These are phyloP conservation scores for Crataegus laevigata DNA, from an alignment of 306 rosid species.

Conservation along the genomic window DNA sequence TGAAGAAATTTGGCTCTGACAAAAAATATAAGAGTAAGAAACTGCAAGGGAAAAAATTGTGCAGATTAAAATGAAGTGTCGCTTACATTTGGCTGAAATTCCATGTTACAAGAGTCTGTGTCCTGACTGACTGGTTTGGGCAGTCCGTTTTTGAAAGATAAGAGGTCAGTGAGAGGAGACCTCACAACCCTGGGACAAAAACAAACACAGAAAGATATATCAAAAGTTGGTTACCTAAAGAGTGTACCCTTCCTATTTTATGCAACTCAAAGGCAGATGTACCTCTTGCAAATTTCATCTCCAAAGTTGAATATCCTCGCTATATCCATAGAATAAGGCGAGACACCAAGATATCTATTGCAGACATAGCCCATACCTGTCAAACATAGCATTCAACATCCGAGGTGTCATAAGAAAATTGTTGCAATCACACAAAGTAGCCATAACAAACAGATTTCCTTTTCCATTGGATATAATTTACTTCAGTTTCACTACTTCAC, in stretches of 20 bases:
- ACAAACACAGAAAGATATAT: not conserved
- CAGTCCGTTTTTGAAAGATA: slow-evolving; percentile 31
- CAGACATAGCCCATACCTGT: slow-evolving; percentile 80
- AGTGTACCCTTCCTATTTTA: not conserved
- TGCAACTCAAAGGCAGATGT: not conserved
- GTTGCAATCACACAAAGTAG: not conserved
- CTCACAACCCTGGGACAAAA: slow-evolving; percentile 54
- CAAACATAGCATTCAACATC: slow-evolving; percentile 6
- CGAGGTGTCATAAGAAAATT: not conserved
- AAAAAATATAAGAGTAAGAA: slow-evolving; percentile 1
- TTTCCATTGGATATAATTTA: not conserved
- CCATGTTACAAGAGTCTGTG: slow-evolving; percentile 31
- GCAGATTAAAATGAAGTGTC: not conserved
- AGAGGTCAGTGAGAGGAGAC: slow-evolving; percentile 48
- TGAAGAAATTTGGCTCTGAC: slow-evolving; percentile 42
- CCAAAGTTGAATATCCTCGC: slow-evolving; percentile 79
- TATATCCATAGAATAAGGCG: slow-evolving; percentile 72
- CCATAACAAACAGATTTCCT: not conserved
- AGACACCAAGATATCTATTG: slow-evolving; percentile 52
- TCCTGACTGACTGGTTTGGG: slow-evolving; percentile 25
- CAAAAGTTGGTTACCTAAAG: not conserved
- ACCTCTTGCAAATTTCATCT: slow-evolving; percentile 73
- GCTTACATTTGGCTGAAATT: slow-evolving; percentile 48
- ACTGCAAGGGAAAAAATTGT: slow-evolving; percentile 2
- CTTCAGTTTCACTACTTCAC: not conserved